Conservation (phyloP, 2,329 filamentous ascomycete genomes). For the Seiridium cupressi region DNA sequence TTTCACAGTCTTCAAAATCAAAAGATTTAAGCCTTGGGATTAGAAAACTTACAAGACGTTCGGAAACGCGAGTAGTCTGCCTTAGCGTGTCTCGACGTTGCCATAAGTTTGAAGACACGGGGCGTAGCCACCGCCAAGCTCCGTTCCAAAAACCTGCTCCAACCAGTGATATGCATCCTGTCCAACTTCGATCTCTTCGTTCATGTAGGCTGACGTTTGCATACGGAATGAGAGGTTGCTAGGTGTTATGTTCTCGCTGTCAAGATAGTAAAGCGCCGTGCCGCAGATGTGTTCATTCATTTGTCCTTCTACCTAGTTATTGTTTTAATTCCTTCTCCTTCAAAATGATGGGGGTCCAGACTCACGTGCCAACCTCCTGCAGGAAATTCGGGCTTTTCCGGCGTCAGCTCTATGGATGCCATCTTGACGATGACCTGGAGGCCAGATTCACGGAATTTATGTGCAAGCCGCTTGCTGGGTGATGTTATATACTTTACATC, state of each 20-base stretch:
- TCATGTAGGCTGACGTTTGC: slow-evolving; percentile 13
- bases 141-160: slow-evolving; percentile 4
- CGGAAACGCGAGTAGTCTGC: slow-evolving; percentile 22
- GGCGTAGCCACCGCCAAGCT: not conserved
- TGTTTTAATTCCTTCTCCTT: not conserved
- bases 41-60: slow-evolving; percentile 18
- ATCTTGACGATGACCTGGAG: slow-evolving; percentile 66
- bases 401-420: slow-evolving; percentile 56
- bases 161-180: slow-evolving; percentile 11
- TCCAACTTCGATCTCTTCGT: not conserved
- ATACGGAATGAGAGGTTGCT: slow-evolving; percentile 53
- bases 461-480: slow-evolving; percentile 14
- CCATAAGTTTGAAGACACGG: slow-evolving; percentile 19
- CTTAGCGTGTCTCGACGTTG: slow-evolving; percentile 17
- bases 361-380: slow-evolving; percentile 46
- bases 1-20: not conserved
- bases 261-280: slow-evolving; percentile 18
- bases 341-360: not conserved
- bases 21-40: not conserved
- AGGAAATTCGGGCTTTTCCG: slow-evolving; percentile 49
- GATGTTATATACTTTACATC: slow-evolving; percentile 13
- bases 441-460: slow-evolving; percentile 29
- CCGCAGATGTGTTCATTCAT: slow-evolving; percentile 19
- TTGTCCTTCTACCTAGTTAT: slow-evolving; percentile 13
- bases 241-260: slow-evolving; percentile 46